Conservation (phyloP, 768 basidiomycete genomes). For the Russula vinacea region DNA sequence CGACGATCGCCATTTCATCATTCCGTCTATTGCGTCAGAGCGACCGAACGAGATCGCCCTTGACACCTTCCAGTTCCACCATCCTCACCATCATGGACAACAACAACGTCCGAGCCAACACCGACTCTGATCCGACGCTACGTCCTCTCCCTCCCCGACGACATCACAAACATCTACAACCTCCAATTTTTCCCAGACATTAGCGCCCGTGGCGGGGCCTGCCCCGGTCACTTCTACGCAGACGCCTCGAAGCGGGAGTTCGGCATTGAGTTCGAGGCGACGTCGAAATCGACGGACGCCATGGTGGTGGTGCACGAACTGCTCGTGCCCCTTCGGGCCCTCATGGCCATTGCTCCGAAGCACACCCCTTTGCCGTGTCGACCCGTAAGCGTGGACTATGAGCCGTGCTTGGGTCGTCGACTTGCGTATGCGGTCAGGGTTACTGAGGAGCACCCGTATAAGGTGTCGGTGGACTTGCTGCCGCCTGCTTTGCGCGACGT, state of each 20-base stretch:
- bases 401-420: background rate
- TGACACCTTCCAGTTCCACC: background rate
- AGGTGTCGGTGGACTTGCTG: background rate
- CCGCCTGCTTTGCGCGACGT: slow-evolving; percentile 4
- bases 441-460: background rate
- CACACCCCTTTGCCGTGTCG: background rate
- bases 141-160: slow-evolving; percentile 7
- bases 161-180: background rate
- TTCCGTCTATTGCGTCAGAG: background rate
- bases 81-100: background rate
- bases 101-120: background rate
- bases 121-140: background rate
- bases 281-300: background rate
- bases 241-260: slow-evolving; percentile 1
- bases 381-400: background rate
- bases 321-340: slow-evolving; percentile 6
- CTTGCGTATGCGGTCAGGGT: slow-evolving; percentile 10
- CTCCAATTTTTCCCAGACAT: slow-evolving; percentile 16
- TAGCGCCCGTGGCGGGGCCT: slow-evolving; percentile 2
- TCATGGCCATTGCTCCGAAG: background rate
- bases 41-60: slow-evolving; percentile 4
- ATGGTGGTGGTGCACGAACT: slow-evolving; percentile 11
- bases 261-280: slow-evolving; percentile 12
- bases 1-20: slow-evolving; percentile 1
- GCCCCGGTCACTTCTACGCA: slow-evolving; percentile 11